These are phyloP conservation scores for Penicillium paneum DNA, from an alignment of 2,329 filamentous ascomycete genomes.

Conservation along the genomic window DNA sequence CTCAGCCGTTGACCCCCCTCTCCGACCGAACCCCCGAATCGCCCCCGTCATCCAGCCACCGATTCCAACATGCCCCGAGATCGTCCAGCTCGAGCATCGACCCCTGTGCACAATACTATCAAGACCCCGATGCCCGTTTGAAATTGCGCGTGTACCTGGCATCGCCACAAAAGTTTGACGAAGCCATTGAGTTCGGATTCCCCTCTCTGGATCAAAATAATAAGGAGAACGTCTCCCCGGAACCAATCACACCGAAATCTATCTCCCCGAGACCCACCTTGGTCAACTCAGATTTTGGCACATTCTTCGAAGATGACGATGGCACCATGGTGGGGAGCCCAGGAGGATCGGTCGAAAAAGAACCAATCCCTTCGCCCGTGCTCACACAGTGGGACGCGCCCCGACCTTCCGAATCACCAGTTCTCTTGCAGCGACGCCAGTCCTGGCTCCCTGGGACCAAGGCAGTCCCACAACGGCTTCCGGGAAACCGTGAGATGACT, in stretches of 20 bases:
- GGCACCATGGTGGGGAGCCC: constrained; percentile 38
- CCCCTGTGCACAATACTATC: constrained; percentile 74
- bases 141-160: constrained; percentile 83
- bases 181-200: constrained; percentile 91
- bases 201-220: constrained; percentile 49
- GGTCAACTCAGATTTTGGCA: constrained; percentile 48
- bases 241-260: constrained; percentile 19
- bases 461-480: constrained; percentile 50
- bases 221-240: constrained; percentile 27
- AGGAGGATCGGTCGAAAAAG: constrained; percentile 21
- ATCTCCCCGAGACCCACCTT: constrained; percentile 32
- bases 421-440: constrained; percentile 14
- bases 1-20: constrained; percentile 33
- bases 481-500: constrained; percentile 81
- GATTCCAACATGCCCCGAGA: constrained; percentile 54
- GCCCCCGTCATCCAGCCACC: constrained; percentile 42
- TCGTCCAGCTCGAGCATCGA: constrained; percentile 59
- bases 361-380: constrained; percentile 19
- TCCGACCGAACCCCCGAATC: constrained; percentile 34
- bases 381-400: constrained; percentile 10
- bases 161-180: constrained; percentile 91
- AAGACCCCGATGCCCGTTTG: constrained; percentile 80
- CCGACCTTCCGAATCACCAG: constrained; percentile 17
- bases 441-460: constrained; percentile 27
- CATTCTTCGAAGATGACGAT: constrained; percentile 53